Evolutionary conservation across 148 eudicot genomes (phyloP).

Genomic region (Gaultheria prostrata): DNA sequence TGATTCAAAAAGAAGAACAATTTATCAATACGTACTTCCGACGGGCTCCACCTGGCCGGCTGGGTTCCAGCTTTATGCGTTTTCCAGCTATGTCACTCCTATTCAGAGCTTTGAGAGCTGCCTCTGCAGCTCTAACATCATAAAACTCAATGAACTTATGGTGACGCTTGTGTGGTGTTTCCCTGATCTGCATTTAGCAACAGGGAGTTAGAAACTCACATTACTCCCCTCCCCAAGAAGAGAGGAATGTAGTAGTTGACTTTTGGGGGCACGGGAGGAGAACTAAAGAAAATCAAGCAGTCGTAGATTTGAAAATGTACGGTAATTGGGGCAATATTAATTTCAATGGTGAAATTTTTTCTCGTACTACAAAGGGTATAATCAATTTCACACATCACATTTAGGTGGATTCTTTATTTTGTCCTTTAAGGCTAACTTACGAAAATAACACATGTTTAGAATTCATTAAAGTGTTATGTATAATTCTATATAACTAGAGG

Average conservation of each 20-base stretch:
- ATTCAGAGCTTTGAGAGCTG: constrained; percentile 57
- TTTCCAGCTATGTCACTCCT: constrained; percentile 62
- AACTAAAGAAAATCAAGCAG: not conserved
- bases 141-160: constrained; percentile 59
- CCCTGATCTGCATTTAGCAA: constrained; percentile 44
- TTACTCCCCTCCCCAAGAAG: not conserved
- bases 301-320: not conserved
- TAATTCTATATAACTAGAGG: not conserved
- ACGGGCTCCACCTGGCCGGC: constrained; percentile 64
- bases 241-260: not conserved
- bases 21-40: constrained; percentile 33
- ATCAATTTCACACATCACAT: not conserved
- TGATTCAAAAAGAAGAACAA: not conserved
- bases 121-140: constrained; percentile 65
- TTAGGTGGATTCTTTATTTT: not conserved
- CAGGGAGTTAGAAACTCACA: constrained; percentile 1
- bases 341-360: not conserved
- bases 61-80: constrained; percentile 62
- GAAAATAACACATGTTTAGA: not conserved
- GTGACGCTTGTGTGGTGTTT: constrained; percentile 60
- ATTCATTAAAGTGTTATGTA: not conserved
- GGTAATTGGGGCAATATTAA: not conserved
- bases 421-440: not conserved
- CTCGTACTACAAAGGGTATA: not conserved
- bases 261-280: not conserved